These are phyloP conservation scores for Metschnikowia anglica DNA, from an alignment of 805 yeast species.

Conservation along the genomic window DNA sequence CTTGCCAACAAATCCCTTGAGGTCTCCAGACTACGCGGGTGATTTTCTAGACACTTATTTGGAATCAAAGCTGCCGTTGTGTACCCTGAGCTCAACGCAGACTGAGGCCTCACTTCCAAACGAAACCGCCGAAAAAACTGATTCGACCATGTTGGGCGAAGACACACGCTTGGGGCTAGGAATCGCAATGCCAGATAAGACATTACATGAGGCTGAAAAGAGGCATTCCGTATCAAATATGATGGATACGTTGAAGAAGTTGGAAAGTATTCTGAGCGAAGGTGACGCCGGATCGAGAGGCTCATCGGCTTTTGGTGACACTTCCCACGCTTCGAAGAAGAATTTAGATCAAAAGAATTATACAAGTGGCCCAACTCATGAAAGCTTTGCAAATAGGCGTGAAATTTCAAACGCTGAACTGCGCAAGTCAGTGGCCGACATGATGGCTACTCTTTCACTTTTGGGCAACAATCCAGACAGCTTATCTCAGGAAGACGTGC, in stretches of 20 bases:
- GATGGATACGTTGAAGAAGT: slow-evolving; percentile 10
- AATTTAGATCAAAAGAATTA: background rate
- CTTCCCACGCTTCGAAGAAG: background rate
- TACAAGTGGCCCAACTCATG: background rate
- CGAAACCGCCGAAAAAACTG: background rate
- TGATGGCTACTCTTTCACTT: slow-evolving; percentile 29
- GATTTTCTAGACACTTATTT: slow-evolving; percentile 21
- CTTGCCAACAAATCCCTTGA: background rate
- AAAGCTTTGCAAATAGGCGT: background rate
- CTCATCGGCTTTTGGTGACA: background rate
- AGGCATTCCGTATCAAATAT: slow-evolving; percentile 4
- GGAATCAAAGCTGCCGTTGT: slow-evolving; percentile 12
- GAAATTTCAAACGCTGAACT: background rate
- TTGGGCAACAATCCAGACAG: slow-evolving; percentile 18
- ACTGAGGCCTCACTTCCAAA: background rate
- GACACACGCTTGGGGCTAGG: slow-evolving; percentile 7
- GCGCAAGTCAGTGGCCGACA: slow-evolving; percentile 28
- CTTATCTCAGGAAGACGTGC: background rate
- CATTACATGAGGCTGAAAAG: background rate
- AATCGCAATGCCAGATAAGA: background rate
- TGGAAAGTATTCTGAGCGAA: slow-evolving; percentile 1
- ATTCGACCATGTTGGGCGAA: background rate
- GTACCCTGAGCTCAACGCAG: background rate
- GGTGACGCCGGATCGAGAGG: background rate
- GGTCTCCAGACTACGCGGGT: slow-evolving; percentile 19